Base-by-base conservation (phyloP, 441 rosid species). In the Brassica balearica region DNA sequence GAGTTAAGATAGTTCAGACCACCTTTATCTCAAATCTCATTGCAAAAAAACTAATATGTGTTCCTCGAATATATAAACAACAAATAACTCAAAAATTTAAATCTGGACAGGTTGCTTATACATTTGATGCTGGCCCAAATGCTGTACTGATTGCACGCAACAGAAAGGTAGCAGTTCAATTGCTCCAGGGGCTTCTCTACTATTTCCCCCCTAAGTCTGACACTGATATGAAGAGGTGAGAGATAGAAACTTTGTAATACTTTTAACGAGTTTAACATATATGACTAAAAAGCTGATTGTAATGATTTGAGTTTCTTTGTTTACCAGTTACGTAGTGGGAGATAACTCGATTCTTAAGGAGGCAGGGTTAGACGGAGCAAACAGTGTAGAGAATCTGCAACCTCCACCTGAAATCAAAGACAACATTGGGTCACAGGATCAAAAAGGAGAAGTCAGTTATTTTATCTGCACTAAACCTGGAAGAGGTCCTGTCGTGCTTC, bases 81-180 rank as follows among this genome's bases (percentile, higher is more conserved):
- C 15, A 55, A 11, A 36, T 6, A 41, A 71, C 69, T 67, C 6
- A 8, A 36, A 53, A 61, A 2, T 8, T 20, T 6, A 19, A 25
- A 64, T 69, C 23, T 65, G 27, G 72, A 72, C 87, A 91, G 98
- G 95, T 95, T 76, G 96, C 97, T 27, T 95, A 93, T 72, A 91
- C 99, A 25, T 95, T 89, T 71, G 99, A 95, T 73, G 98, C 99
- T 74, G 99, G 98, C 79, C 99, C 99, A 1, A 95, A 93, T 69
- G 97, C 96, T 14, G 98, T 95, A 81, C 81, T 95, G 74, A 88
- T 93, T 62, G 95, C 99, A 79, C 93, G 78, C 14, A 83, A 93
- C 74, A 82, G 92, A 80, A 87, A 89, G 80, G 84, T 88, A 12
- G 98, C 99, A 64, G 75, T 85, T 59, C 86, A 87, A 82, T 84